Evolutionary conservation across 768 basidiomycete species (phyloP), one percentile per base, ranked within the genome.

Genomic region (Leccinum broughii): DNA sequence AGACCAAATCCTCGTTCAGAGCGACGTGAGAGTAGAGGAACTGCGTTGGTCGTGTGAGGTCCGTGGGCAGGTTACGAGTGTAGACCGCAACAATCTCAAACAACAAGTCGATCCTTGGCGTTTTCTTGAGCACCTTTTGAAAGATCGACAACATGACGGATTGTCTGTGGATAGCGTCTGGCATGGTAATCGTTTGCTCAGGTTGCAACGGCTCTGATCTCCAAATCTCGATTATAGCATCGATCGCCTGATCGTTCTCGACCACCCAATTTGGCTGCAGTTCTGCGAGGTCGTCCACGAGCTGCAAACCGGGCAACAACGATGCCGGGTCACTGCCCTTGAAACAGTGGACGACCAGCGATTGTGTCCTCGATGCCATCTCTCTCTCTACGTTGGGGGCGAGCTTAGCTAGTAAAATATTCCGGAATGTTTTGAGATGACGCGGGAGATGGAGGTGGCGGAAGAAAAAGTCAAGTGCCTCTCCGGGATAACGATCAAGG

Each of bases 11-110:
- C 26, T 85, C 78, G 68, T 82, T 89, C 54, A 90, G 76, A 2
- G 94, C 92, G 28, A 95, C 90, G 66, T 93, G 90, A 13, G 81
- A 78, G 68, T 94, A 96, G 4, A 99, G 82, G 79, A 97, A 98
- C 57, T 88, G 87, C 0, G 90, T 87, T 17, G 91, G 79, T 46
- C 80, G 83, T 32, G 92, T 84, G 17, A 92, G 78, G 70, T 98
- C 95, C 72, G 95, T 85, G 5, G 91, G 87, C 10, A 92, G 81
- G 61, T 87, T 83, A 63, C 89, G 87, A 26, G 88, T 86, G 76
- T 88, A 98, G 51, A 94, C 77, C 11, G 86, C 85, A 52, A 92
- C 86, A 39, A 97, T 78, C 58, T 95, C 93, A 72, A 97, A 97
- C 10, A 98, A 77, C 7, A 99, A 77, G 67, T 96, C 92, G 51